phyloP scores from a whole-genome alignment of 345 rosid genomes.

The Boechera divaricarpa region DNA sequence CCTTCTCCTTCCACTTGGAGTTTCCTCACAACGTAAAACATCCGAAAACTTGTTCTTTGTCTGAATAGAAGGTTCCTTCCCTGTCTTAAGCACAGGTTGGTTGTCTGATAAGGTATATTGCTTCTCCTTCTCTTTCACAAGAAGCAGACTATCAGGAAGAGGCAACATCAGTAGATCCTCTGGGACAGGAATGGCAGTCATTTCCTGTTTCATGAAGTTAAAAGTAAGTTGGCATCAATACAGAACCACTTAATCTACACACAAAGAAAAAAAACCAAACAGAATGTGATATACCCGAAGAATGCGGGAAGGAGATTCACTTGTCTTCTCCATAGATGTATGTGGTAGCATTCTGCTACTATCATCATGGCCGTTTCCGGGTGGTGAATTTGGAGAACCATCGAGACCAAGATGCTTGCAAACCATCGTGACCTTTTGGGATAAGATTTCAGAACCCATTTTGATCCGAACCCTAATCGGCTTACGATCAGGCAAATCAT shows the following conservation, averaged over 20 bases:
- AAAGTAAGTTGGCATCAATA: constrained; percentile 30
- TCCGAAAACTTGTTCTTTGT: constrained; percentile 42
- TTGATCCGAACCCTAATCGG: constrained; percentile 62
- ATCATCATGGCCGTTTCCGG: constrained; percentile 54
- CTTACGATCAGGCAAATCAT: constrained; percentile 48
- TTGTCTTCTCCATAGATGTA: constrained; percentile 35
- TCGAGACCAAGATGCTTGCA: constrained; percentile 62
- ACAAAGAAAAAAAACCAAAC: background rate
- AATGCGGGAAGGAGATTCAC: constrained; percentile 64
- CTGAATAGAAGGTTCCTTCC: constrained; percentile 42
- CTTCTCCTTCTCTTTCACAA: constrained; percentile 49
- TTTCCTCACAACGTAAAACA: constrained; percentile 40
- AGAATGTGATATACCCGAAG: constrained; percentile 58
- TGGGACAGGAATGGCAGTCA: constrained; percentile 64
- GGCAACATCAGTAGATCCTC: constrained; percentile 65
- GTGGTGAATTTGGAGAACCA: constrained; percentile 60
- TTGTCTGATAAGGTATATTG: constrained; percentile 33
- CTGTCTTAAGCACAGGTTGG: constrained; percentile 40
- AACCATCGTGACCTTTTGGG: constrained; percentile 50
- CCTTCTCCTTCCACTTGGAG: constrained; percentile 46
- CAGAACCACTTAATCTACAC: constrained; percentile 22
- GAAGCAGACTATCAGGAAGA: constrained; percentile 61
- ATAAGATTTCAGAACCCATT: constrained; percentile 57
- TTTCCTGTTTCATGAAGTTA: constrained; percentile 59
- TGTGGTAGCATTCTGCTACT: constrained; percentile 45